Evolutionary conservation across 352 stramenopile species (phyloP), one percentile per base, ranked within the genome.

Genomic region (Peronospora farinosa): DNA sequence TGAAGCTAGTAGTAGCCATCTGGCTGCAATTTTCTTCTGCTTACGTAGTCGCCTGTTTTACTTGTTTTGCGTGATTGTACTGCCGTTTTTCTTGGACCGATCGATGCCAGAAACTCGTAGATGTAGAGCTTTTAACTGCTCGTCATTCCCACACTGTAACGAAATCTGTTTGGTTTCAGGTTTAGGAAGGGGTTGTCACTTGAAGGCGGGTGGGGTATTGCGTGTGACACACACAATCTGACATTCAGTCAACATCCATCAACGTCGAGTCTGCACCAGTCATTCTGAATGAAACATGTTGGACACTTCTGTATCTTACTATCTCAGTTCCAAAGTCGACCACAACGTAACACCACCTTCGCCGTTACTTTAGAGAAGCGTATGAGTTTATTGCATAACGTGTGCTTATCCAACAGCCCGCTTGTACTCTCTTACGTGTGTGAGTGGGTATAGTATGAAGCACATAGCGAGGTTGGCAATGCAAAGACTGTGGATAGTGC

Each of bases 351-450:
- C 16, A 25, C 17, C 31, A 40, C 23, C 7, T 19, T 37, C 25
- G 17, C 11, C 19, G 21, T 5, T 9, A 16, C 21, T 32, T 36
- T 19, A 6, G 16, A 6, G 8, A 13, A 19, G 45, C 31, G 31
- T 35, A 35, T 35, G 11, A 3, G 12, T 40, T 16, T 7, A 35
- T 28, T 58, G 31, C 32, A n/a, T 43, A 31, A 17, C 7, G 19
- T 71, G 78, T 71, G 78, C 78, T 78, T 74, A 80, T 78, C 68
- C 74, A 86, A 86, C 78, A 88, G 69, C 74, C 64, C 74, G 65
- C 59, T 65, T 42, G 62, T 58, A 63, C 60, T 41, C 48, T 61
- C 32, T 33, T n/a, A 54, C 38, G 55, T 88, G 74, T 65, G 73
- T 64, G 54, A 65, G 62, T 82, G 72, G 74, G 78, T 84, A 85